These are phyloP conservation scores for Solanum hybrid DNA, from an alignment of 305 asterid genomes.

Conservation along the genomic window DNA sequence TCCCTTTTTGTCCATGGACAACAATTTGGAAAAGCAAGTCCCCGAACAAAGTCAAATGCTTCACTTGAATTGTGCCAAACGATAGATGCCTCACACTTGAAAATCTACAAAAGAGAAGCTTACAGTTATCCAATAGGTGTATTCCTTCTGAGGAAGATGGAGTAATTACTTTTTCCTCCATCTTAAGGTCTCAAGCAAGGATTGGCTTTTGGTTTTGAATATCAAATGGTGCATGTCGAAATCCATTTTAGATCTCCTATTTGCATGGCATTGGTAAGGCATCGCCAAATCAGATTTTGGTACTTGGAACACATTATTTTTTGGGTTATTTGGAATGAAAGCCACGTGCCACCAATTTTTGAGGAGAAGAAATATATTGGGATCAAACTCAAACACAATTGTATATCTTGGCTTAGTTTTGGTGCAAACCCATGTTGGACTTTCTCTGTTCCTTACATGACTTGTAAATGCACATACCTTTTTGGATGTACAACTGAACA, in stretches of 20 bases:
- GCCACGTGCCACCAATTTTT: neutral
- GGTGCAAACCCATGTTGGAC: neutral
- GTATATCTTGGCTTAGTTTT: neutral
- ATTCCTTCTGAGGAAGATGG: neutral
- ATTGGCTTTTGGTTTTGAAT: neutral
- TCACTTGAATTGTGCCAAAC: neutral
- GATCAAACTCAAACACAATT: neutral
- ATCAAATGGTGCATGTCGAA: neutral
- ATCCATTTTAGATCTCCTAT: neutral
- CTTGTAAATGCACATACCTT: neutral
- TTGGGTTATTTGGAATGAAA: neutral
- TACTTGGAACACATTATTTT: neutral
- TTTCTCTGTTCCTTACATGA: neutral
- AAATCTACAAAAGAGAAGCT: neutral
- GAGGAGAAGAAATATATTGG: neutral
- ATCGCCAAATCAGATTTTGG: neutral
- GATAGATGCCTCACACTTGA: too few relatives aligned
- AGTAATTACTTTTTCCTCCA: neutral
- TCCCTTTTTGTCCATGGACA: neutral
- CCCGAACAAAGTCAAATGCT: neutral
- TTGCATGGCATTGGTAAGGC: neutral
- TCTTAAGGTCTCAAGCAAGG: neutral
- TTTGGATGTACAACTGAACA: neutral
- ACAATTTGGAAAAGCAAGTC: neutral
- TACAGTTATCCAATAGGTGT: neutral